Evolutionary conservation across 2,329 filamentous ascomycete genomes (phyloP), one percentile per base, ranked within the genome.

Genomic region (Coleophoma eucalyptorum): DNA sequence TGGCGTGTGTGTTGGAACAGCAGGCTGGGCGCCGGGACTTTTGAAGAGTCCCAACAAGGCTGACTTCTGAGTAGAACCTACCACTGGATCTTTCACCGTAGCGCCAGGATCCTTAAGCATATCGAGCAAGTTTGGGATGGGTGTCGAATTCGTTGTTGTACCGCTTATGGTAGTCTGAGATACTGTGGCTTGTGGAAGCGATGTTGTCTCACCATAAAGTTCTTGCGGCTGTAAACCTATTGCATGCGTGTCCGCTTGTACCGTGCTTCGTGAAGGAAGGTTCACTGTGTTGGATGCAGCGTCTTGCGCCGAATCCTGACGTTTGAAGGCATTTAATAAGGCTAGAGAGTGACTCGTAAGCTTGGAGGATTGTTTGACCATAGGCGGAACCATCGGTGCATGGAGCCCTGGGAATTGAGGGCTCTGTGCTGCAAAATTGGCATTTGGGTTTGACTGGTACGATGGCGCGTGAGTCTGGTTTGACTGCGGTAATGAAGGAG

Each of bases 321-420:
- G 56, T 46, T 65, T 77, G 61, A 77, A 76, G 1, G 71, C 72
- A 55, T 72, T 72, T 19, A 77, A 65, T 15, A 77, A 66, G 10
- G 70, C 66, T 55, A 75, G 64, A 3, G 72, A 74, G 46, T 75
- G 70, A 10, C 67, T 69, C 34, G 66, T 72, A 11, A 77, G 64
- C 31, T 68, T 61, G 37, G 61, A 56, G 18, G 55, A 46, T 33
- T 59, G 55, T 20, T 59, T 60, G 32, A 50, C 52, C 4, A 50
- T 48, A 7, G 51, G 50, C n/a, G 63, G 56, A 35, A 61, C 51
- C 53, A 62, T 62, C 43, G 62, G 55, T 16, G 60, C 56, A 51
- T 62, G 61, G 8, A 61, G 44, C 16, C 55, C 53, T 16, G 60
- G 56, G 45, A 63, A 64, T 50, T 62, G 59, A 3, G 62, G 59